phyloP scores from a whole-genome alignment of 768 basidiomycete genomes.

The Clavaria fumosa region DNA sequence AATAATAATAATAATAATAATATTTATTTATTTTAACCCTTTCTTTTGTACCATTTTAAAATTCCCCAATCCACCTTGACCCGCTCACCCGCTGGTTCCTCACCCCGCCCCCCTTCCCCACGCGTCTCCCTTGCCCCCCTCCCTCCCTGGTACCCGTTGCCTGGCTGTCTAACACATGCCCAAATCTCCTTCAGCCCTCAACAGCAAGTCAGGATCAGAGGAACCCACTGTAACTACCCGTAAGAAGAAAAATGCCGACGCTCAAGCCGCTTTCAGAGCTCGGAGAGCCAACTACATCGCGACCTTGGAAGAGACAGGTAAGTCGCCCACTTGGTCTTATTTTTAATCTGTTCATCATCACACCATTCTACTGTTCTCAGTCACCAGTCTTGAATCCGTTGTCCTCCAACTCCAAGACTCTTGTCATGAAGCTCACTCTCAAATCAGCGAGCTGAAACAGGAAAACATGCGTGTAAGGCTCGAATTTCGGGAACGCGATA shows the following conservation, averaged over 20 bases:
- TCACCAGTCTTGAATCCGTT: conserved; percentile 74
- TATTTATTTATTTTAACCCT: conserved; percentile 51
- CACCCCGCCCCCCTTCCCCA: conserved; percentile 15
- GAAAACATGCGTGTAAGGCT: conserved; percentile 51
- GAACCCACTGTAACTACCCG: no score
- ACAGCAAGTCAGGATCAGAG: conserved; percentile 23
- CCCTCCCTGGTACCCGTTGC: conserved; percentile 27
- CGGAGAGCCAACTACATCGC: conserved; percentile 76
- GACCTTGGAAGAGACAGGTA: conserved; percentile 72
- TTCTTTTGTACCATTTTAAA: conserved; percentile 51
- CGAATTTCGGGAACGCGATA: conserved; percentile 58
- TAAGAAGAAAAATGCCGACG: conserved; percentile 84
- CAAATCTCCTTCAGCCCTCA: conserved; percentile 17
- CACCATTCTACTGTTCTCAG: no score
- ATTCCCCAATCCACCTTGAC: no score
- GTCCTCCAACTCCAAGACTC: conserved; percentile 75
- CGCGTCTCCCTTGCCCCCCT: conserved; percentile 17
- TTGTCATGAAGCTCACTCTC: conserved; percentile 48
- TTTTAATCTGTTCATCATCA: conserved; percentile 12
- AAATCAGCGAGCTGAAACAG: conserved; percentile 45
- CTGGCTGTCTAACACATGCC: conserved; percentile 17
- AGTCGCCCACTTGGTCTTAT: conserved; percentile 8
- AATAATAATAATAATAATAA: no score
- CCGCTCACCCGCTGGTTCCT: no score
- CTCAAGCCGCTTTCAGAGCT: conserved; percentile 74